Percentiles rank a stretch among this genome's conserved stretches.
phyloP scores from a whole-genome alignment of 805 yeast genomes.

The Candida krabiensis region DNA sequence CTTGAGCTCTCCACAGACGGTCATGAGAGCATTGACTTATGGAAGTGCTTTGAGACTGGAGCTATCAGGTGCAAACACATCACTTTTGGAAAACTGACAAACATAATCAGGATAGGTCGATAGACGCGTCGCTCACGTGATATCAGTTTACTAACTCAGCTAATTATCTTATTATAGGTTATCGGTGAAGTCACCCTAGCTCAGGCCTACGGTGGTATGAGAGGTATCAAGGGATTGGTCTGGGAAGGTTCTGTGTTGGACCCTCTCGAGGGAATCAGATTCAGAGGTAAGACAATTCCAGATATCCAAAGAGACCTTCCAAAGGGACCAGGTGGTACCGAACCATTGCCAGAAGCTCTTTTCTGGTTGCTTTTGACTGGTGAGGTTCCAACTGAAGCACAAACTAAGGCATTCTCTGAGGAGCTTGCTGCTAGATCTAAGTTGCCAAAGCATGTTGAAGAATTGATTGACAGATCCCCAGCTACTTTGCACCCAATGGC shows the following conservation, averaged over 20 bases:
- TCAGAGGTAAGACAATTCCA: conserved; percentile 82
- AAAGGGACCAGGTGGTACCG: conserved; percentile 64
- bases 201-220: conserved; percentile 90
- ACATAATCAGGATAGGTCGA: too few species aligned
- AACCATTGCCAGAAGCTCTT: conserved; percentile 74
- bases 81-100: too few species aligned
- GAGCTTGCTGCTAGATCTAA: conserved; percentile 79
- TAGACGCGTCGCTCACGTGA: too few species aligned
- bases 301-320: conserved; percentile 74
- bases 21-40: too few species aligned
- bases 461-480: conserved; percentile 72
- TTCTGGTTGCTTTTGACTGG: conserved; percentile 85
- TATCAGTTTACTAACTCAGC: too few species aligned
- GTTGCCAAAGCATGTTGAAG: conserved; percentile 75
- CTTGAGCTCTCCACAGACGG: too few species aligned
- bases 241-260: conserved; percentile 90
- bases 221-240: conserved; percentile 81
- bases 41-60: too few species aligned
- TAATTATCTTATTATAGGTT: conserved; percentile 30
- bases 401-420: conserved; percentile 67
- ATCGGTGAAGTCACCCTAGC: conserved; percentile 74
- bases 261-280: conserved; percentile 82
- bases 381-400: conserved; percentile 73
- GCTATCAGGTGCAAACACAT: too few species aligned
- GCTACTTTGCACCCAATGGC: conserved; percentile 85